These are phyloP conservation scores for Hawksworthiomyces lignivorus DNA, from an alignment of 2,329 filamentous ascomycete species.

Conservation along the genomic window DNA sequence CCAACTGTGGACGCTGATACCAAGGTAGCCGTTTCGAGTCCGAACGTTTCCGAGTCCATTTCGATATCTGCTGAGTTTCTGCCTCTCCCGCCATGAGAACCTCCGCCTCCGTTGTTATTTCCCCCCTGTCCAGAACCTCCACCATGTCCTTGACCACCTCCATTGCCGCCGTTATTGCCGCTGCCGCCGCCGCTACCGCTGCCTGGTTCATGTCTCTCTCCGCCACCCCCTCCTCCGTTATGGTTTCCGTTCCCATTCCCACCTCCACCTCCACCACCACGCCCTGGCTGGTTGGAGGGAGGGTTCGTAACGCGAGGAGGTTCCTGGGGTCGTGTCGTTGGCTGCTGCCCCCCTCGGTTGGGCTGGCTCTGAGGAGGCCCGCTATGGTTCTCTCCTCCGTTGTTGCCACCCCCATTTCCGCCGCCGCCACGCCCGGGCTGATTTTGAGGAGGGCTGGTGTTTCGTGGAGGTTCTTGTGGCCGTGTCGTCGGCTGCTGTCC, in stretches of 20 bases:
- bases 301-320: too few relatives aligned
- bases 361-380: neutral
- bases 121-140: neutral
- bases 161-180: neutral
- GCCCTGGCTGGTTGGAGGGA: too few relatives aligned
- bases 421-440: neutral
- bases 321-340: too few relatives aligned
- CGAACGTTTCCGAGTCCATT: too few relatives aligned
- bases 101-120: neutral
- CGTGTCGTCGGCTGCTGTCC: neutral
- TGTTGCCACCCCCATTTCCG: neutral
- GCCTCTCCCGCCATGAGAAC: neutral
- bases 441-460: too few relatives aligned
- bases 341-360: neutral
- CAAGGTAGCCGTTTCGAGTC: too few relatives aligned
- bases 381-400: neutral
- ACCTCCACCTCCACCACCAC: neutral
- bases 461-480: neutral
- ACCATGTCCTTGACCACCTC: neutral
- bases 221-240: neutral
- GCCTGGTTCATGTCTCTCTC: neutral
- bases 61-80: too few relatives aligned
- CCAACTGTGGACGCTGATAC: too few relatives aligned
- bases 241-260: neutral
- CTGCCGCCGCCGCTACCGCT: too few relatives aligned